Evolutionary conservation across 2,329 filamentous ascomycete species (phyloP).

Genomic region (Sporothrix variecibatus): DNA sequence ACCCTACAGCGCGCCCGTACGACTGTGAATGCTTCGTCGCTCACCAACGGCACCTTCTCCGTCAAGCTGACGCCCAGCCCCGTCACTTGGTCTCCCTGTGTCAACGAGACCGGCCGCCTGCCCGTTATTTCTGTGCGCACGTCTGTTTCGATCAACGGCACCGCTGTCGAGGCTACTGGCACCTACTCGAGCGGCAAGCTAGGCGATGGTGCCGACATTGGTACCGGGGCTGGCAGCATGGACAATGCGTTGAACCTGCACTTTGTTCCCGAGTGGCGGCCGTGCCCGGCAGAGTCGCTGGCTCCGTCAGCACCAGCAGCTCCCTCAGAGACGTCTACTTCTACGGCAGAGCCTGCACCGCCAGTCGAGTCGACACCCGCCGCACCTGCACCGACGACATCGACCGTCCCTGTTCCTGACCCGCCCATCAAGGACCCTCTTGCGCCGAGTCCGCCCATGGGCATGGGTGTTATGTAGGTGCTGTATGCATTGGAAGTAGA

Average conservation of each 20-base stretch:
- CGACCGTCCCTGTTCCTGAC: neutral
- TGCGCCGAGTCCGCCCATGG: constrained; percentile 12
- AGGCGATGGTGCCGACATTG: neutral
- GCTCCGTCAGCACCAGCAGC: neutral
- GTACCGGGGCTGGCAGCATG: constrained; percentile 19
- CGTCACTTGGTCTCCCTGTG: constrained; percentile 31
- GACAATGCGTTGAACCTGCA: constrained; percentile 30
- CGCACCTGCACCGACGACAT: neutral
- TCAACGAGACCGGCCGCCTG: constrained; percentile 29
- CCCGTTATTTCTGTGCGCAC: constrained; percentile 30
- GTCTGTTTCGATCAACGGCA: constrained; percentile 30
- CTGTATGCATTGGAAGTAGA: too few species aligned
- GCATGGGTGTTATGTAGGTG: neutral
- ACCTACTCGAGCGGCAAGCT: constrained; percentile 29
- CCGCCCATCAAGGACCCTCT: constrained; percentile 17
- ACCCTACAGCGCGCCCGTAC: constrained; percentile 7
- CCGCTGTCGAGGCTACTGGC: constrained; percentile 24
- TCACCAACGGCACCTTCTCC: constrained; percentile 25
- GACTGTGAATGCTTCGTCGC: constrained; percentile 26
- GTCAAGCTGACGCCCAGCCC: constrained; percentile 26
- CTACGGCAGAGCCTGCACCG: neutral
- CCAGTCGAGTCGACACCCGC: neutral
- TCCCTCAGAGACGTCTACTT: neutral
- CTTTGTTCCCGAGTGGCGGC: constrained; percentile 32
- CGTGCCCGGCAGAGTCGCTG: constrained; percentile 22